Percentiles rank a stretch among this genome's conserved stretches.
Evolutionary conservation across 805 yeast species (phyloP).

Genomic region (Candida bentonensis): DNA sequence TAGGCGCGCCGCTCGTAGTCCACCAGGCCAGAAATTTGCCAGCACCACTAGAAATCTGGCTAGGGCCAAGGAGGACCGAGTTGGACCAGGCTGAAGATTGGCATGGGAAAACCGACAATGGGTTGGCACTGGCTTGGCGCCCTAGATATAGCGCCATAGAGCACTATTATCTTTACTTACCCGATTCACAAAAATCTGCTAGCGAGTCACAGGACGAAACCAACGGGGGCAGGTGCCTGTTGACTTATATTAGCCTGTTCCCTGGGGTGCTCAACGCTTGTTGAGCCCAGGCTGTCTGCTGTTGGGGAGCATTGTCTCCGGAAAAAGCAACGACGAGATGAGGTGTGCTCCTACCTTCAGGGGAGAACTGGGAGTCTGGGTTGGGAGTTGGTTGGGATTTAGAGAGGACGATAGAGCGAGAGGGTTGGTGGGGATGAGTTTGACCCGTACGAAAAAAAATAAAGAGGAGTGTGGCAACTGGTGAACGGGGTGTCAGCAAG

Average conservation of each 20-base stretch:
- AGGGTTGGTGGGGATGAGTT: background rate
- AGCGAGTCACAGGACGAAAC: background rate
- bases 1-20: background rate
- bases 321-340: background rate
- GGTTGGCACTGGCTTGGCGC: background rate
- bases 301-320: background rate
- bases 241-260: background rate
- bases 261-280: background rate
- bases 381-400: no score
- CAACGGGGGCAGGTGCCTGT: background rate
- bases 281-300: background rate
- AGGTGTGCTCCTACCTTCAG: background rate
- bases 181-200: background rate
- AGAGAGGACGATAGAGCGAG: no score
- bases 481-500: background rate
- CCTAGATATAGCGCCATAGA: no score
- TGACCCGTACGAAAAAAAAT: background rate
- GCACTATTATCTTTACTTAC: background rate
- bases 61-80: background rate
- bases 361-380: background rate
- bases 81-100: background rate
- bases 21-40: background rate
- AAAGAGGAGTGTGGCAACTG: background rate
- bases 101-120: background rate
- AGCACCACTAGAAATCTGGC: background rate